Evolutionary conservation across 164 flowering plant species (phyloP).

Genomic region (Taxillus chinensis): DNA sequence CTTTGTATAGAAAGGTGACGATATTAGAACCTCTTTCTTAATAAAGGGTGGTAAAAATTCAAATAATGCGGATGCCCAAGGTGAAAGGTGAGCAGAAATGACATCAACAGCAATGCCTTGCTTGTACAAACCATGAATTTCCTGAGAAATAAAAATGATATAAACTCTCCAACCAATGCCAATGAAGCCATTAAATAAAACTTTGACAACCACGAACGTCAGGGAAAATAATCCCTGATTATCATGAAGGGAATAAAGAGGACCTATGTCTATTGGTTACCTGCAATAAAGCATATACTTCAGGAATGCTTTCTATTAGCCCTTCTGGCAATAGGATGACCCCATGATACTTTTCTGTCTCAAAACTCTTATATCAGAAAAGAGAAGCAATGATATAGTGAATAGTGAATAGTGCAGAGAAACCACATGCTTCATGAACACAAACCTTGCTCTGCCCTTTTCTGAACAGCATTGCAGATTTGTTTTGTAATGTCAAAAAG

Average conservation of each 20-base stretch:
- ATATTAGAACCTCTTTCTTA: constrained; percentile 63
- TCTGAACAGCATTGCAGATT: constrained; percentile 94
- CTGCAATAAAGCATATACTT: constrained; percentile 92
- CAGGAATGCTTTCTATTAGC: constrained; percentile 95
- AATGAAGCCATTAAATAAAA: neutral
- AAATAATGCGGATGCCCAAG: constrained; percentile 97
- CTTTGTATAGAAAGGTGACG: neutral
- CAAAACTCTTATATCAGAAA: constrained; percentile 2
- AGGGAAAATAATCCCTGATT: too few species aligned
- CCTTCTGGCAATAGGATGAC: constrained; percentile 95
- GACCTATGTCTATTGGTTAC: constrained; percentile 20
- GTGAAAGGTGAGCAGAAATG: constrained; percentile 84
- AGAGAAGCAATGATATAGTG: neutral
- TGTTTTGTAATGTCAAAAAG: constrained; percentile 89
- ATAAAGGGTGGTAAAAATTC: constrained; percentile 91
- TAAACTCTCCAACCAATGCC: neutral
- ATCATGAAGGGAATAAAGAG: neutral
- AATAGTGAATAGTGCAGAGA: neutral
- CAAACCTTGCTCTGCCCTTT: constrained; percentile 78
- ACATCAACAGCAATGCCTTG: constrained; percentile 68
- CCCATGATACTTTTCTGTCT: constrained; percentile 87
- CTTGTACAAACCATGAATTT: constrained; percentile 74
- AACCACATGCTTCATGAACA: neutral
- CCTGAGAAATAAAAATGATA: constrained; percentile 30
- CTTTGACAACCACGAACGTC: too few species aligned